Evolutionary conservation across 805 yeast species (phyloP).

Genomic region (Kuraishia borneana): DNA sequence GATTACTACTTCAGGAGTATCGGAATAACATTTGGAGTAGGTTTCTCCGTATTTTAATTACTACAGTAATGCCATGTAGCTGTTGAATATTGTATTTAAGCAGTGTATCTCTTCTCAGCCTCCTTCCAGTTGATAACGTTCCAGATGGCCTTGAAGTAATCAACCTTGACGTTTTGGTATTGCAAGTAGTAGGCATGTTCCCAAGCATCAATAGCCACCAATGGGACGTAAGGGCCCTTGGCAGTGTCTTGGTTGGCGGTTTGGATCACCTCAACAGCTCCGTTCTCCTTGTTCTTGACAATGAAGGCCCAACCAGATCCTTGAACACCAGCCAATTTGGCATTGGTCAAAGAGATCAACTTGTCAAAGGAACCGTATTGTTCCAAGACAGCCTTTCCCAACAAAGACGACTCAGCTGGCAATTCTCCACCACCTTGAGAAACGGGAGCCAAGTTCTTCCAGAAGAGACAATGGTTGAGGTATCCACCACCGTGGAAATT

Average conservation of each 20-base stretch:
- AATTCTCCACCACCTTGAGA: slow-evolving; percentile 68
- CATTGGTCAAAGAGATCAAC: slow-evolving; percentile 51
- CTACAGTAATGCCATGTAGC: too few relatives aligned
- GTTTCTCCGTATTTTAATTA: slow-evolving; percentile 66
- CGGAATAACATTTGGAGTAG: slow-evolving; percentile 89
- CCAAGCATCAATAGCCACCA: slow-evolving; percentile 92
- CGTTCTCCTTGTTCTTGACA: slow-evolving; percentile 68
- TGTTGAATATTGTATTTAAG: slow-evolving; percentile 9
- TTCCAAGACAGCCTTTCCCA: slow-evolving; percentile 44
- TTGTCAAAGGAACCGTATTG: slow-evolving; percentile 69
- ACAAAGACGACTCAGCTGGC: slow-evolving; percentile 41
- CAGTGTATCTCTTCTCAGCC: slow-evolving; percentile 63
- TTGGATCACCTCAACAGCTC: slow-evolving; percentile 69
- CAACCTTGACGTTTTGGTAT: slow-evolving; percentile 84
- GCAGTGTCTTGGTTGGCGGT: slow-evolving; percentile 85
- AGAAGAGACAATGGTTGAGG: slow-evolving; percentile 76
- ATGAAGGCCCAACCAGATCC: slow-evolving; percentile 96
- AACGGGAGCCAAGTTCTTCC: slow-evolving; percentile 78
- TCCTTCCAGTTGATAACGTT: slow-evolving; percentile 89
- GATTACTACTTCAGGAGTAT: slow-evolving; percentile 84
- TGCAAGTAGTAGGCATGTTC: slow-evolving; percentile 94
- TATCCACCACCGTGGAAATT: slow-evolving; percentile 92
- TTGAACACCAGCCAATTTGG: slow-evolving; percentile 75
- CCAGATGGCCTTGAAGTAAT: slow-evolving; percentile 92
- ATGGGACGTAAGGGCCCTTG: slow-evolving; percentile 54